Base-by-base conservation (phyloP, 495 filamentous ascomycete genomes). In the Podospora sp. region DNA sequence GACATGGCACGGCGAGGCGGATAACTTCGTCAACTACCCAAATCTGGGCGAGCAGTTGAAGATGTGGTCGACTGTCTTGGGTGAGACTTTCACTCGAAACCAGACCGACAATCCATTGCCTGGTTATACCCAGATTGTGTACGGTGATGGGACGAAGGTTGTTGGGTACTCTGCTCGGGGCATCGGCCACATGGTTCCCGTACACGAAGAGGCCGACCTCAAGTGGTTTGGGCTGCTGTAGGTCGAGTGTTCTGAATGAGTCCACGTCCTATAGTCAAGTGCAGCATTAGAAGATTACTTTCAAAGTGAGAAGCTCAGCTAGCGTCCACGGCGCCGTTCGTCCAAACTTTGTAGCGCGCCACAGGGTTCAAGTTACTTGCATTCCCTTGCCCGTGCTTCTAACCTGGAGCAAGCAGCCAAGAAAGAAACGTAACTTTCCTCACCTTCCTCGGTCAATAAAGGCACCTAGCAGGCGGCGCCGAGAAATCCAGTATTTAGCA, bases 101-200 rank as follows among this genome's bases (percentile, higher is more conserved):
- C 64, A 72, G 40, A 74, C 74, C 1, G 68, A 79, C 62, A 75
- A 68, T 6, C 83, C 82, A 0, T 53, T 72, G 67, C 22, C 58
- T 0, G 76, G 74, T 0, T 82, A 82, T 62, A 84, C 82, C 18
- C 67, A 80, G 65, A 77, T 76, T 24, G 72, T 80, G 1, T 85
- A 77, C 68, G 83, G 80, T 11, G 72, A 82, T 65, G 79, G 78
- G 11, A 76, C 72, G 0, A 75, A 73, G 63, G 63, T 81, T 29
- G 71, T 79, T 58, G 81, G 78, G 21, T 80, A 80, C 61, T 78
- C 73, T 29, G 84, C 82, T 0, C 46, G 65, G 26, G 79, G 81
- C 0, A 82, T 84, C 0, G 84, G 84, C 1, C 84, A 86, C 70
- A 79, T 73, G 4, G 82, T 84, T 25, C 79, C 79, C 18, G 69